These are phyloP conservation scores for Macrotyloma uniflorum DNA, from an alignment of 306 rosid genomes.

Conservation along the genomic window DNA sequence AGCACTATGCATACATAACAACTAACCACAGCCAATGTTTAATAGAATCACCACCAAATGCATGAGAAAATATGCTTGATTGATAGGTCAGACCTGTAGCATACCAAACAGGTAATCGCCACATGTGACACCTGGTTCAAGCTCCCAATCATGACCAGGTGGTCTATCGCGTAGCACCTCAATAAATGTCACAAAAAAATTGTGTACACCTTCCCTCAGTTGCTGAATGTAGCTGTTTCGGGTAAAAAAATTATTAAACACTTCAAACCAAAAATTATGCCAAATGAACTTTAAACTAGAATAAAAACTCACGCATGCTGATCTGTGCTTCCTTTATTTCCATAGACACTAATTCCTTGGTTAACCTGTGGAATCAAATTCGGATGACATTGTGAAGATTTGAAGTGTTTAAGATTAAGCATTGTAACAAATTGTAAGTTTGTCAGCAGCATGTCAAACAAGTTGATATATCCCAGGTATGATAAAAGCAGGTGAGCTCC, in stretches of 20 bases:
- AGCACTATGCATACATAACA: background rate
- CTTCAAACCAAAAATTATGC: background rate
- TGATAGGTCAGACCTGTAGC: conserved; percentile 15
- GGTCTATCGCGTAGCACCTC: conserved; percentile 15
- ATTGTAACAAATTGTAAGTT: background rate
- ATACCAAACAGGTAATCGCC: conserved; percentile 21
- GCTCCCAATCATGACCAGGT: conserved; percentile 14
- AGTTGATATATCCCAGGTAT: background rate
- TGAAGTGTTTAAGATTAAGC: conserved; percentile 12
- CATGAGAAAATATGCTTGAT: background rate
- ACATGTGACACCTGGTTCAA: conserved; percentile 10
- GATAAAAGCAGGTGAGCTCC: conserved; percentile 2
- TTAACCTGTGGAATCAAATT: conserved; percentile 56
- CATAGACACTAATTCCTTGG: conserved; percentile 68
- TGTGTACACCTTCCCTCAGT: conserved; percentile 15
- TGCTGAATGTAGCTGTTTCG: conserved; percentile 8
- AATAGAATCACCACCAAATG: background rate
- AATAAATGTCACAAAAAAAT: conserved; percentile 9
- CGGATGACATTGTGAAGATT: background rate
- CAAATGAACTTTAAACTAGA: background rate
- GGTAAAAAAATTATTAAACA: background rate
- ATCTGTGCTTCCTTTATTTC: conserved; percentile 46
- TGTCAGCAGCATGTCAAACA: conserved; percentile 4
- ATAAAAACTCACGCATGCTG: conserved; percentile 4
- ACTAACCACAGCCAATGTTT: background rate